Evolutionary conservation across 441 rosid species (phyloP), one percentile per base, ranked within the genome.

Genomic region (Erysimum cheiri): DNA sequence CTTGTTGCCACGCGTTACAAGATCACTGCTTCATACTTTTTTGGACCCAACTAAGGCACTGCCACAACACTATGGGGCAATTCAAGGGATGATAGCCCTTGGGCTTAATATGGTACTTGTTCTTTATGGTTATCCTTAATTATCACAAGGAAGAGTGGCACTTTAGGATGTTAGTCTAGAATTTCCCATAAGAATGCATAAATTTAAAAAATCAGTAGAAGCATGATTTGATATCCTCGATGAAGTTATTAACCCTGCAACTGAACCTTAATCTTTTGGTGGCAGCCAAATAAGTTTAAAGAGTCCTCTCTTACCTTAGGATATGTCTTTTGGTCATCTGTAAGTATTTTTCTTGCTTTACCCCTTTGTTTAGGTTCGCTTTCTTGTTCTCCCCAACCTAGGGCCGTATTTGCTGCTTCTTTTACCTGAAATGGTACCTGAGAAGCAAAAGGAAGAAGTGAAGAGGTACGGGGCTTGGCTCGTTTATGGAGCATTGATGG

Each of bases 11-110:
- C 92, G 92, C 29, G 81, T 85, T 50, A 82, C 85, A 33, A 87
- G 78, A 79, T 84, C 88, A 68, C 80, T 87, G 73, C 80, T 87
- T 47, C 84, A 84, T 73, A 80, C 83, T 29, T 85, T 87, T 69
- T 60, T 87, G 86, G 87, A 85, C 64, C 88, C 89, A 60, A 79
- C 81, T 37, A 83, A 79, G 77, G 40, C 84, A 39, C 77, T 83
- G 68, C 57, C 83, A 59, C 88, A 86, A 48, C 92, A 87, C 48
- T 87, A 82, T 55, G 89, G 92, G 57, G 92, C 92, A 75, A 78
- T 87, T 74, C 88, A 77, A 82, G 92, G 92, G 67, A 63, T 85
- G 73, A 84, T 80, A 49, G 81, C 88, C 64, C 82, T 87, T 64
- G 92, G 92, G 54, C 83, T 82, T 57, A 80, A 78, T 48, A 81